Percentiles rank a stretch among this genome's conserved stretches.
Conservation (phyloP, 2,329 filamentous ascomycete species). For the Sarocladium oryzae region DNA sequence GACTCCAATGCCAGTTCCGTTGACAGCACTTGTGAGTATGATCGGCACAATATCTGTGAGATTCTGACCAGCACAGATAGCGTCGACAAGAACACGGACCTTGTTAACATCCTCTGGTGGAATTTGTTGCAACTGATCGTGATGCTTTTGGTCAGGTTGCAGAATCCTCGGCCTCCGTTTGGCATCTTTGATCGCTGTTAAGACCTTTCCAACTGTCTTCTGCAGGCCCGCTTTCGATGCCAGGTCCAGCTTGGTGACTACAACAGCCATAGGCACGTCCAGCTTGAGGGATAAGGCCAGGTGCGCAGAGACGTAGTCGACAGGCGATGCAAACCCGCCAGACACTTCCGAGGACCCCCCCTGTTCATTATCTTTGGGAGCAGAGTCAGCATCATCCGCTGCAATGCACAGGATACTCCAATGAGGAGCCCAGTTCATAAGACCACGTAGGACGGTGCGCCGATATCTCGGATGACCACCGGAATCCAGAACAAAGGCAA, state of each 20-base stretch:
- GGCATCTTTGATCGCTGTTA: conserved; percentile 70
- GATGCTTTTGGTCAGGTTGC: conserved; percentile 43
- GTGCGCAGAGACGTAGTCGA: conserved; percentile 72
- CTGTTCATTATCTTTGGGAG: conserved; percentile 17
- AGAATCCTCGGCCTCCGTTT: conserved; percentile 71
- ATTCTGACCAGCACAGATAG: conserved; percentile 37
- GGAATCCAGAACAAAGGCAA: conserved; percentile 88
- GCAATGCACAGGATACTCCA: conserved; percentile 87
- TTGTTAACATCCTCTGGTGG: conserved; percentile 49
- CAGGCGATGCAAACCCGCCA: conserved; percentile 45
- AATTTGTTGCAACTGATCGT: conserved; percentile 50
- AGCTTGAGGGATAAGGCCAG: conserved; percentile 80
- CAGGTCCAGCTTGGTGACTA: conserved; percentile 87
- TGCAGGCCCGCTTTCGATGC: conserved; percentile 68
- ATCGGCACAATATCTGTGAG: conserved; percentile 65
- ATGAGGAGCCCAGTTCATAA: conserved; percentile 94
- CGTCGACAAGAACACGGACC: conserved; percentile 48
- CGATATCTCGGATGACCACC: conserved; percentile 86
- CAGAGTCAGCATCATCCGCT: conserved; percentile 57
- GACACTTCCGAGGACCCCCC: conserved; percentile 45
- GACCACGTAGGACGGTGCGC: conserved; percentile 77
- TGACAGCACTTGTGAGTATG: conserved; percentile 78
- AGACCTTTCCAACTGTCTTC: conserved; percentile 62
- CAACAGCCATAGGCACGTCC: conserved; percentile 67
- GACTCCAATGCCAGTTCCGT: conserved; percentile 72